Evolutionary conservation across 2,329 filamentous ascomycete genomes (phyloP).

Genomic region (Metarhizium anisopliae): DNA sequence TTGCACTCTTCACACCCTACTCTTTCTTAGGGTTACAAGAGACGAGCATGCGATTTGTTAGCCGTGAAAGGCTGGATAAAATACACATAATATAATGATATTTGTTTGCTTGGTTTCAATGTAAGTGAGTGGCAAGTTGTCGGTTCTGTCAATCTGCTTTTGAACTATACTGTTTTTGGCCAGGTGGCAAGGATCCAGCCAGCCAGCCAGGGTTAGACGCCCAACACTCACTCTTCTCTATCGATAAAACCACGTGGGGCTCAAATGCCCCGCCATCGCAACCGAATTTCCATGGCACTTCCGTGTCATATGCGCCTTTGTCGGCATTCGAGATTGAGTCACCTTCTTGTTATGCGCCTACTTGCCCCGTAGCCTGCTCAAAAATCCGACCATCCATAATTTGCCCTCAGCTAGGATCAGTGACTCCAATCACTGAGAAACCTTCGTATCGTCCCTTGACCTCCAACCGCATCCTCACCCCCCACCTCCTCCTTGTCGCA

Average conservation of each 20-base stretch:
- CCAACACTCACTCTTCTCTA: background rate
- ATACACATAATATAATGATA: no score
- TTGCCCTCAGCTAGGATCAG: no score
- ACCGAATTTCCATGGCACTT: conserved; percentile 5
- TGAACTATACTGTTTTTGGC: background rate
- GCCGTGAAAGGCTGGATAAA: no score
- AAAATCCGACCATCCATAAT: background rate
- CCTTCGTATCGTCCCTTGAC: no score
- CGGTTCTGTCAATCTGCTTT: no score
- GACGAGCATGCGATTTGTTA: no score
- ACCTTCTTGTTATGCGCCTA: background rate
- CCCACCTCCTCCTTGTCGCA: background rate
- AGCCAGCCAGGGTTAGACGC: background rate
- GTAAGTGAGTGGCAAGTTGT: no score
- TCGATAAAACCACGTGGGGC: background rate
- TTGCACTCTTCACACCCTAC: no score
- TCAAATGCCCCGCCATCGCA: conserved; percentile 16
- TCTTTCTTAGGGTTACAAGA: no score
- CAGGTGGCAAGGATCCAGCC: background rate
- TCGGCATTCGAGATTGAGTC: conserved; percentile 1
- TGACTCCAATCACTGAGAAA: no score
- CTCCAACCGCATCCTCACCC: background rate
- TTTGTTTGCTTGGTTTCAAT: no score
- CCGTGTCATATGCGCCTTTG: background rate
- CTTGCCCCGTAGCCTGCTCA: background rate